Base-by-base conservation (phyloP, 169 alveolate species). In the Plasmodium sp. region DNA sequence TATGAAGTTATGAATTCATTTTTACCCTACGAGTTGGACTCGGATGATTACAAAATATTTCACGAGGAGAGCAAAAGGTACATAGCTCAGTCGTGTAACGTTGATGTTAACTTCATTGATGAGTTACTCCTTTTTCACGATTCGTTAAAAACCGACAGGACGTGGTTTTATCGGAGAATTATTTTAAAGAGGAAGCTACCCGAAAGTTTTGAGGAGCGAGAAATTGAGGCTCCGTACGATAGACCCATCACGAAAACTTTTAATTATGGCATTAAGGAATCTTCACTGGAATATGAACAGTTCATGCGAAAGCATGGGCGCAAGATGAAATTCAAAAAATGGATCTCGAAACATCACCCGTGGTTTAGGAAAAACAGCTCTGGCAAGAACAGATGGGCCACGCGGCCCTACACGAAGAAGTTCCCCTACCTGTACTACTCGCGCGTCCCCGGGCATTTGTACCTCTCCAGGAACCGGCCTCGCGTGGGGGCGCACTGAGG, bases 291-390 rank as follows among this genome's bases (percentile, higher is more conserved):
- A 86, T 86, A 86, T 86, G 93, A 86, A 75, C 80, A 86, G 62
- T 86, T 51, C 81, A 75, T 86, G 45, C 80, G 81, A 34, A 75
- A 86, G 67, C n/a, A 86, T 77, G 84, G 86, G 16, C 18, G 81
- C 0, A 86, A 86, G 56, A 48, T 86, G 67, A 86, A 86, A 86
- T 86, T 75, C n/a, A 86, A 77, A 86, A 75, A 51, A 75, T 86
- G 93, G 93, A 14, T 71, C 62, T 86, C 95, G 48, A 95, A 90
- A 58, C 84, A 96, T 34, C 96, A 97, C 95, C 97, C 97, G n/a
- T 96, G 97, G 97, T 96, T 83, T 93, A 73, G 97, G 31, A 94
- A 79, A 81, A 91, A 95, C 33, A 95, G 97, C 6, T 86, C 96
- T 31, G 97, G 97, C 9, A 93, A 83, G 33, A 93, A 94, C 45